These are phyloP conservation scores for Zarea fungicola DNA, from an alignment of 2,329 filamentous ascomycete species.

Conservation along the genomic window DNA sequence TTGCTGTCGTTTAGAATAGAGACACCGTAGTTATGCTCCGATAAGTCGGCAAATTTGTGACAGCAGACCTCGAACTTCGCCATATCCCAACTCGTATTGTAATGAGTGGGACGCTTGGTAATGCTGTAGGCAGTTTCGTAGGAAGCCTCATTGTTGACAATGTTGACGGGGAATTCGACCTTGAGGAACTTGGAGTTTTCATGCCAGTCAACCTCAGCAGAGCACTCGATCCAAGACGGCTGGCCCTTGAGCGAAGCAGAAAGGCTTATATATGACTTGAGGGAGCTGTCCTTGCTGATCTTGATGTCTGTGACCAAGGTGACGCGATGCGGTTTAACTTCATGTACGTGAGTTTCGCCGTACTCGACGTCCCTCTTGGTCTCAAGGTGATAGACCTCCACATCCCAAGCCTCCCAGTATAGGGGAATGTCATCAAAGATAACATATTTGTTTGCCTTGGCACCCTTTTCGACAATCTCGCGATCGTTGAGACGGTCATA, in stretches of 20 bases:
- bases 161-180: conserved; percentile 92
- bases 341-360: conserved; percentile 63
- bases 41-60: conserved; percentile 89
- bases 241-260: conserved; percentile 58
- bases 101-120: conserved; percentile 85
- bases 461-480: conserved; percentile 68
- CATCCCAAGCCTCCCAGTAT: conserved; percentile 98
- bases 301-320: conserved; percentile 78
- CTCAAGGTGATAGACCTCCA: conserved; percentile 91
- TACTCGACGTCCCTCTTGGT: conserved; percentile 72
- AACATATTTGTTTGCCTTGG: conserved; percentile 84
- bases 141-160: conserved; percentile 84
- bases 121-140: conserved; percentile 96
- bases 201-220: conserved; percentile 89
- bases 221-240: conserved; percentile 66
- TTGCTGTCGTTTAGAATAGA: conserved; percentile 93
- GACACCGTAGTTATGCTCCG: conserved; percentile 82
- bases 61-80: conserved; percentile 96
- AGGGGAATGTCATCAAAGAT: conserved; percentile 96
- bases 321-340: conserved; percentile 68
- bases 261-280: conserved; percentile 81
- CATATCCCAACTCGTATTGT: conserved; percentile 97
- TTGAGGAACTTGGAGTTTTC: conserved; percentile 98
- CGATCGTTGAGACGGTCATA: conserved; percentile 68
- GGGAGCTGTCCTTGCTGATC: conserved; percentile 81